Conservation (phyloP, 2,329 filamentous ascomycete species). For the Huntiella decipiens region DNA sequence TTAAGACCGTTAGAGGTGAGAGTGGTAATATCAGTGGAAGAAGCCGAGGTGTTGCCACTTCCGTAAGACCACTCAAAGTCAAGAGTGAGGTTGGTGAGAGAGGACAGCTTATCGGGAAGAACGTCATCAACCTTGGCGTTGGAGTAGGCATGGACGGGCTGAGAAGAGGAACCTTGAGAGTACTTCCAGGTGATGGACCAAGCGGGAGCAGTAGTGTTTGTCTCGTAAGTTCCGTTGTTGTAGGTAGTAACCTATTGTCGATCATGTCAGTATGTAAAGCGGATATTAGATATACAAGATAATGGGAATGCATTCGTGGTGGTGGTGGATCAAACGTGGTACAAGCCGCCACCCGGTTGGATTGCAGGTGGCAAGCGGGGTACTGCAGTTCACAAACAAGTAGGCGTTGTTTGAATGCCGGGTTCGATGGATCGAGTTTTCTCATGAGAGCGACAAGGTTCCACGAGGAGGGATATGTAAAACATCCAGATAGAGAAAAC, state of each 20-base stretch:
- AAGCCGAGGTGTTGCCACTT: slow-evolving; percentile 22
- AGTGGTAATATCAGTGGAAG: slow-evolving; percentile 18
- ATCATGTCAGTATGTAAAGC: slow-evolving; percentile 1
- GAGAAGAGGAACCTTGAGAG: slow-evolving; percentile 20
- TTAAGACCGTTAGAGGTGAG: slow-evolving; percentile 23
- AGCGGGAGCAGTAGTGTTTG: slow-evolving; percentile 25
- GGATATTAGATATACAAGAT: not conserved
- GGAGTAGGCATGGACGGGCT: slow-evolving; percentile 35
- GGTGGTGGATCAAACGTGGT: not conserved
- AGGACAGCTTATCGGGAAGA: slow-evolving; percentile 24
- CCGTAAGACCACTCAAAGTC: slow-evolving; percentile 32
- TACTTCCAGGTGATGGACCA: slow-evolving; percentile 37
- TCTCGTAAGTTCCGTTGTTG: slow-evolving; percentile 31
- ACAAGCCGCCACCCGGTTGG: not conserved
- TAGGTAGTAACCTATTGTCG: slow-evolving; percentile 25
- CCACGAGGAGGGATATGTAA: too few species aligned
- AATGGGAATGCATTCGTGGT: not conserved
- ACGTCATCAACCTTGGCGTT: slow-evolving; percentile 29
- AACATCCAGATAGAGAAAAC: slow-evolving; percentile 14
- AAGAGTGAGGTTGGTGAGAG: slow-evolving; percentile 23
- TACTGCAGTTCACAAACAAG: not conserved
- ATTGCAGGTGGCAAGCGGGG: not conserved
- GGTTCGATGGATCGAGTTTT: too few species aligned
- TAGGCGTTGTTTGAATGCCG: too few species aligned
- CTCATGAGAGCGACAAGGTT: too few species aligned